Percentiles rank a stretch among this genome's conserved stretches.
These are phyloP conservation scores for Beauveria pseudobassiana DNA, from an alignment of 2,329 filamentous ascomycete species.

Conservation along the genomic window DNA sequence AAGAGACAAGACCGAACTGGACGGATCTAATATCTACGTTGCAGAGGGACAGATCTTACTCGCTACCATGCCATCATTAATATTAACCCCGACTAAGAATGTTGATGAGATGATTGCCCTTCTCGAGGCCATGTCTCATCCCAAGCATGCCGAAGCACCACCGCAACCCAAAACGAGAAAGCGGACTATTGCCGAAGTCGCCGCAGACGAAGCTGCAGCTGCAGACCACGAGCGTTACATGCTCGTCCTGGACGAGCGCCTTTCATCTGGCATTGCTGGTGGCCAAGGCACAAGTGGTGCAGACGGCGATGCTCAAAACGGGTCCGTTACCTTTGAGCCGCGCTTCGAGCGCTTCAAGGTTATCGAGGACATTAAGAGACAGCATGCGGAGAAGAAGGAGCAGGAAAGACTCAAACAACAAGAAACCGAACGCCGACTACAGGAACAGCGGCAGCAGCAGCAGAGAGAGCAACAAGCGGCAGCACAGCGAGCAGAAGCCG, in stretches of 20 bases:
- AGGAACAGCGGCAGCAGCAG: conserved; percentile 35
- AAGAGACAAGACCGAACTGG: conserved; percentile 65
- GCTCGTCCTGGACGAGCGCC: conserved; percentile 82
- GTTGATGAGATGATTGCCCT: conserved; percentile 63
- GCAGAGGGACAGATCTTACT: conserved; percentile 72
- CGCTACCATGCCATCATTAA: conserved; percentile 65
- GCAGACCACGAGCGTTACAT: conserved; percentile 87
- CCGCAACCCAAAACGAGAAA: conserved; percentile 86
- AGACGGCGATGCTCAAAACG: conserved; percentile 67
- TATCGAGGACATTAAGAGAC: conserved; percentile 73
- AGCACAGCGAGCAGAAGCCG: conserved; percentile 31
- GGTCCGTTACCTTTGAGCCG: conserved; percentile 68
- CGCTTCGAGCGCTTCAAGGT: conserved; percentile 89
- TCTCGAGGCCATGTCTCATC: conserved; percentile 65
- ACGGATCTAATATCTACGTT: conserved; percentile 62
- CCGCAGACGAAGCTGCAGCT: conserved; percentile 85
- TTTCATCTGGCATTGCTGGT: conserved; percentile 52
- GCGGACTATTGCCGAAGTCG: conserved; percentile 88
- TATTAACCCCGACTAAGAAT: conserved; percentile 67
- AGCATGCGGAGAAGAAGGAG: conserved; percentile 69
- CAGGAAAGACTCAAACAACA: conserved; percentile 65
- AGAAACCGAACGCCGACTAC: conserved; percentile 49
- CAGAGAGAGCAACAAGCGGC: conserved; percentile 42
- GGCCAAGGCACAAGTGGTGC: conserved; percentile 49
- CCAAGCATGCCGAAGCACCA: conserved; percentile 66